Evolutionary conservation across 192 early-diverging fungal species (phyloP).

Genomic region (Linnemannia hyalina): DNA sequence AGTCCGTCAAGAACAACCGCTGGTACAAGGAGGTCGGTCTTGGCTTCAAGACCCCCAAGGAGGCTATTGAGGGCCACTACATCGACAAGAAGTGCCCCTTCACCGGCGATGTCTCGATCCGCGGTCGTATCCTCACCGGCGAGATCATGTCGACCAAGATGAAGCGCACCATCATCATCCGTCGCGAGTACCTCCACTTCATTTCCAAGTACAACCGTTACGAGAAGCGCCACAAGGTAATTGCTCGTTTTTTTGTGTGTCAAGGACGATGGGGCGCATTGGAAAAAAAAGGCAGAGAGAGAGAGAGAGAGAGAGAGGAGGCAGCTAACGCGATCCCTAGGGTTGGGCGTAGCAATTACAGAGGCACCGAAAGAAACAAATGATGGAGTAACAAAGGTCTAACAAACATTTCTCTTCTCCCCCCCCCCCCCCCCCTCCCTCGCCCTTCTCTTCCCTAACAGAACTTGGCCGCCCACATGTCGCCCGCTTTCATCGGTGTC

Average conservation of each 20-base stretch:
- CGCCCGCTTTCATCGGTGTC: constrained; percentile 95
- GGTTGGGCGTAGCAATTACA: too few species aligned
- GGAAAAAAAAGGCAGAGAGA: not conserved
- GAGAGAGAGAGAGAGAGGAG: not conserved
- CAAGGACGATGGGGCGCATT: not conserved
- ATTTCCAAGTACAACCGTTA: constrained; percentile 99
- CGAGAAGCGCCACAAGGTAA: constrained; percentile 97
- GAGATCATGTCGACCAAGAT: constrained; percentile 96
- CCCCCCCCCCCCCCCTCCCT: too few species aligned
- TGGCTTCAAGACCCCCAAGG: constrained; percentile 99
- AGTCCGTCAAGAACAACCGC: constrained; percentile 79
- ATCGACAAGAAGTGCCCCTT: constrained; percentile 99
- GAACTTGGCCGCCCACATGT: constrained; percentile 97
- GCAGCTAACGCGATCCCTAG: too few species aligned
- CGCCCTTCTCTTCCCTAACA: not conserved
- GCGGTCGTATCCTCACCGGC: constrained; percentile 97
- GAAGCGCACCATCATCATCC: constrained; percentile 98
- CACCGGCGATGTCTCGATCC: constrained; percentile 96
- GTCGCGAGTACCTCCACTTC: constrained; percentile 99
- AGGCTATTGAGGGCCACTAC: constrained; percentile 97
- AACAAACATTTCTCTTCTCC: not conserved
- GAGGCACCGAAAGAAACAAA: not conserved
- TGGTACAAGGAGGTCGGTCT: constrained; percentile 99
- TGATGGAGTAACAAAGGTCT: not conserved
- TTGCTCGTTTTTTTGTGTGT: not conserved